Conservation (phyloP, 805 yeast genomes). For the Teunomyces panamensis region DNA sequence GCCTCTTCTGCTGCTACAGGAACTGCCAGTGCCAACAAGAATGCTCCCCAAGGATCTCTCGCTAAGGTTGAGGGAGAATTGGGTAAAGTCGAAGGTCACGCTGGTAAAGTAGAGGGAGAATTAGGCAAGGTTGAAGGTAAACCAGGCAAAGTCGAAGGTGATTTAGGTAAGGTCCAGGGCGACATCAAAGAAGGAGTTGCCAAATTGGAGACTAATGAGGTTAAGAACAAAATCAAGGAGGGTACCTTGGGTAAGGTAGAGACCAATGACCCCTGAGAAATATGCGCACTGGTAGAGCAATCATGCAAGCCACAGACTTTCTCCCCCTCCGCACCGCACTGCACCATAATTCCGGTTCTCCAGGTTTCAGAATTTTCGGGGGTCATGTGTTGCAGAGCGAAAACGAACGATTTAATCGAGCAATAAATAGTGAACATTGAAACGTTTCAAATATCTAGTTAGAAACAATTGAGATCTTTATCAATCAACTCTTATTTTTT, state of each 20-base stretch:
- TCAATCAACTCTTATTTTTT: not conserved
- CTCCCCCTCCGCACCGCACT: not conserved
- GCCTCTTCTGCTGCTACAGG: not conserved
- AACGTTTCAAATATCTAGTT: not conserved
- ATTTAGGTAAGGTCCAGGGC: conserved; percentile 6
- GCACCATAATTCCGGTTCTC: not conserved
- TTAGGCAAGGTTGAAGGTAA: conserved; percentile 2
- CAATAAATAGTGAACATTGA: not conserved
- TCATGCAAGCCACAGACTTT: no score
- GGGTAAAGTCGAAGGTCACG: conserved; percentile 7
- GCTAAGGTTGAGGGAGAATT: not conserved
- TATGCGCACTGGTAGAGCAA: no score
- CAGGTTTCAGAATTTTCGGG: not conserved
- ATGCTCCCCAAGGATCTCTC: not conserved
- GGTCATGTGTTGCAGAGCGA: not conserved
- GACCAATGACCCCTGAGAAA: not conserved
- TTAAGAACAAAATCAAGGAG: conserved; percentile 1
- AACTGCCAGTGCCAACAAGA: conserved; percentile 6
- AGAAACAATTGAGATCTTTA: no score
- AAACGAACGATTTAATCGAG: not conserved
- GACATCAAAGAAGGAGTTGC: conserved; percentile 3
- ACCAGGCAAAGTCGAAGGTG: not conserved
- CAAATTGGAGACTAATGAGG: not conserved
- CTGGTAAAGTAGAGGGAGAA: conserved; percentile 2
- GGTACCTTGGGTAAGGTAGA: conserved; percentile 2